Evolutionary conservation across 805 yeast genomes (phyloP).

Genomic region (Zygoascus flipseniorum): DNA sequence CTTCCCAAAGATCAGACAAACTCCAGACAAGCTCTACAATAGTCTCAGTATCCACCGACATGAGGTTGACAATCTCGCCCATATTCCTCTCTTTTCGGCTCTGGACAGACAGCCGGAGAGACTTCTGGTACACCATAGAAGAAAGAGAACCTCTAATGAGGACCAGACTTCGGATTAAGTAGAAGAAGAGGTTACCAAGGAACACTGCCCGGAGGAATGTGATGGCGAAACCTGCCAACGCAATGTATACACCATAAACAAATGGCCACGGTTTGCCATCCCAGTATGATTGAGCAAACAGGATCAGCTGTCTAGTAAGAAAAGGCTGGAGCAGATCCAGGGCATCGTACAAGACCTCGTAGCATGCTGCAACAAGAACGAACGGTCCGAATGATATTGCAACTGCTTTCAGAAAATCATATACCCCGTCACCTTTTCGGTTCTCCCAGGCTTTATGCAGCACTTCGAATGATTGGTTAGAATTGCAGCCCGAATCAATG

Average conservation of each 20-base stretch:
- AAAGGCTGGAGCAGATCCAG: slow-evolving; percentile 39
- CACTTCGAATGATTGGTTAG: slow-evolving; percentile 5
- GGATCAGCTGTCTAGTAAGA: slow-evolving; percentile 30
- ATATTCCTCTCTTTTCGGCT: slow-evolving; percentile 60
- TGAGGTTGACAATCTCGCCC: slow-evolving; percentile 88
- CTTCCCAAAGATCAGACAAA: slow-evolving; percentile 80
- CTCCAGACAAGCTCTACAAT: slow-evolving; percentile 74
- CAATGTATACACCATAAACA: slow-evolving; percentile 67
- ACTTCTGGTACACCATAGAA: slow-evolving; percentile 61
- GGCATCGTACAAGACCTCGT: slow-evolving; percentile 36
- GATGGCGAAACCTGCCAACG: slow-evolving; percentile 62
- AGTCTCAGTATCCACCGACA: slow-evolving; percentile 91
- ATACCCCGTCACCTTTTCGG: slow-evolving; percentile 15
- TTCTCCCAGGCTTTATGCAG: slow-evolving; percentile 18
- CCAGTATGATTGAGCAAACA: slow-evolving; percentile 40
- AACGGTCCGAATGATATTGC: slow-evolving; percentile 35
- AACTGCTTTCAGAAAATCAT: slow-evolving; percentile 11
- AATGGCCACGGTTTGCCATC: slow-evolving; percentile 39
- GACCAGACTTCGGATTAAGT: slow-evolving; percentile 70
- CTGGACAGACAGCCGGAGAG: slow-evolving; percentile 58
- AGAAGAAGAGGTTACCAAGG: slow-evolving; percentile 71
- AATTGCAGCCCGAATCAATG: slow-evolving; percentile 29
- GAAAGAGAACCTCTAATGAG: slow-evolving; percentile 48
- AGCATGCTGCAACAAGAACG: slow-evolving; percentile 36
- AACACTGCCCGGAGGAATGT: slow-evolving; percentile 72